Evolutionary conservation across 106 monocot genomes (phyloP).

Genomic region (Dendrobium nobile): DNA sequence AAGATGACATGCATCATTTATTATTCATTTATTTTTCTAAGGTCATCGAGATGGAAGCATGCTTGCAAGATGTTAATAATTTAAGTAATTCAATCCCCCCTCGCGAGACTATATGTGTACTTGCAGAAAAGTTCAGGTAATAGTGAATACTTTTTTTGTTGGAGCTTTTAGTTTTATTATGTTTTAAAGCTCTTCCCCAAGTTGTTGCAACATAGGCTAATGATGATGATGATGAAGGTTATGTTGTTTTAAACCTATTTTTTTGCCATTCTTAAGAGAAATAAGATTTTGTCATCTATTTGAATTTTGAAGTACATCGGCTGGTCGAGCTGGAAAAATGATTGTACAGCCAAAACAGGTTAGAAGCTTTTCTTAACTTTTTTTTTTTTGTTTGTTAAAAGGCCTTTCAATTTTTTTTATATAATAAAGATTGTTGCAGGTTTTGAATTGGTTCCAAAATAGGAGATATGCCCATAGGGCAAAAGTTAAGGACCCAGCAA

Average conservation of each 20-base stretch:
- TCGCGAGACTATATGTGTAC: slow-evolving; percentile 46
- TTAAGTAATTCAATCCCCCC: slow-evolving; percentile 59
- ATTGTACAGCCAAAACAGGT: slow-evolving; percentile 93
- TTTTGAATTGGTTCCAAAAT: slow-evolving; percentile 99
- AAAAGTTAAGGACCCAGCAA: slow-evolving; percentile 46
- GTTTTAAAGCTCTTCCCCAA: background rate
- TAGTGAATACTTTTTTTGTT: background rate
- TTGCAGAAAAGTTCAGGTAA: slow-evolving; percentile 93
- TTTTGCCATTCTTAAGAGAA: background rate
- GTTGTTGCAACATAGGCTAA: background rate
- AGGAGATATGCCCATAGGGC: slow-evolving; percentile 86
- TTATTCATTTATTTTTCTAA: slow-evolving; percentile 13
- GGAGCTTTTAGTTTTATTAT: too few species aligned
- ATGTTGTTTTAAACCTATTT: background rate
- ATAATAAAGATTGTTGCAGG: slow-evolving; percentile 35
- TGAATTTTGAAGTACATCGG: slow-evolving; percentile 57
- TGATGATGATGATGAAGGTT: background rate
- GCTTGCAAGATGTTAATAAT: slow-evolving; percentile 62
- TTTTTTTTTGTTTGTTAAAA: background rate
- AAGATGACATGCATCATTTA: background rate
- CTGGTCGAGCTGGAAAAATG: slow-evolving; percentile 66
- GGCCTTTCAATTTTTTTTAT: background rate
- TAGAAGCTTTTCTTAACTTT: background rate
- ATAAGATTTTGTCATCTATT: slow-evolving; percentile 13
- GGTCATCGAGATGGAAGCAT: slow-evolving; percentile 91